A percentile compares a stretch with the other conserved stretches of the same genome.
These are phyloP conservation scores for Rubia tinctorum DNA, from an alignment of 305 asterid species.

Conservation along the genomic window DNA sequence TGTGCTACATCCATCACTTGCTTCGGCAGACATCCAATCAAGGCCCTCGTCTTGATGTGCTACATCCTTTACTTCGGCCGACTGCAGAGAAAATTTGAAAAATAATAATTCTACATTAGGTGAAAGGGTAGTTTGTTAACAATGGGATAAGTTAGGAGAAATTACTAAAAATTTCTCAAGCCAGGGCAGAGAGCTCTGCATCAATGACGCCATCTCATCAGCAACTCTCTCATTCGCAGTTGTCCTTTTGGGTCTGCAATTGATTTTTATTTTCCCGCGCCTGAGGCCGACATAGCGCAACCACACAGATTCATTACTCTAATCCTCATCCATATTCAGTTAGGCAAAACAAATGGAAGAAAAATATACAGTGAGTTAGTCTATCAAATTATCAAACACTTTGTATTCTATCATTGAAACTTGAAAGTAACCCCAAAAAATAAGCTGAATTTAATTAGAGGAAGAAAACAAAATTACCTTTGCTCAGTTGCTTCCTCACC, in stretches of 20 bases:
- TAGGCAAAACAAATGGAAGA: too few species aligned
- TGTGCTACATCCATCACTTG: too few species aligned
- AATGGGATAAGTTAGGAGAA: background rate
- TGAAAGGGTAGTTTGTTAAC: background rate
- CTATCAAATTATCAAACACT: too few species aligned
- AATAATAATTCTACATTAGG: background rate
- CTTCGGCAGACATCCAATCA: too few species aligned
- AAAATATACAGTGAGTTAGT: too few species aligned
- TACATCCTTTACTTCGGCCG: constrained; percentile 96
- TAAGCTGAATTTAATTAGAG: too few species aligned
- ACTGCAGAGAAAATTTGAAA: constrained; percentile 32
- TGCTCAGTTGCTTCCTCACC: too few species aligned
- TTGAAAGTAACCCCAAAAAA: too few species aligned
- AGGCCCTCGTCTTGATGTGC: constrained; percentile 88
- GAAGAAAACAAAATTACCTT: too few species aligned
- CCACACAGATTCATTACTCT: too few species aligned
- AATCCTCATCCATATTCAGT: too few species aligned
- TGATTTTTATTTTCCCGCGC: constrained; percentile 5
- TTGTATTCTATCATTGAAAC: too few species aligned
- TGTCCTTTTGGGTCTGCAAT: background rate
- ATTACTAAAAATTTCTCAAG: constrained; percentile 81
- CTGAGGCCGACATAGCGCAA: background rate
- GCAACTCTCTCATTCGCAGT: background rate
- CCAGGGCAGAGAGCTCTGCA: constrained; percentile 96
- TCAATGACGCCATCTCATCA: constrained; percentile 69